phyloP scores from a whole-genome alignment of 257 asterid genomes.

The Solanum chaucha region DNA sequence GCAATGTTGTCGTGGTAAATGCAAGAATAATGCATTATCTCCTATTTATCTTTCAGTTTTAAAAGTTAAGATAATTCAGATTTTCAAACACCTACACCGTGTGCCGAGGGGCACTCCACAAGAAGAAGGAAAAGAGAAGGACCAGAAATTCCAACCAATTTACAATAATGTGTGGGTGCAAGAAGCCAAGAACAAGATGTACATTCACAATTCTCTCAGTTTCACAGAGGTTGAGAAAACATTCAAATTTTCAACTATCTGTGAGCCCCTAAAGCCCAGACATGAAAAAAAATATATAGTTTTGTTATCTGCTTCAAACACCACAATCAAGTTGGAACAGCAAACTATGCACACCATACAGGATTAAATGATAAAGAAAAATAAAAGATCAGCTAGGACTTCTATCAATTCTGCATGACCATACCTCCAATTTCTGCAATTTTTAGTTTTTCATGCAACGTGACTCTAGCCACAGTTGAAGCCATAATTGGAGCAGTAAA shows the following conservation, averaged over 20 bases:
- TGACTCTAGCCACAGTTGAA: conserved; percentile 20
- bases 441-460: conserved; percentile 28
- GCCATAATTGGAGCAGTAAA: conserved; percentile 35
- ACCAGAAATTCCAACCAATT: background rate
- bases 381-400: background rate
- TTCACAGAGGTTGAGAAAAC: background rate
- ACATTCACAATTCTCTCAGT: background rate
- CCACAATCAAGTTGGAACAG: background rate
- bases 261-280: background rate
- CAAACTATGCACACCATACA: background rate
- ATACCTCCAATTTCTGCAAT: conserved; percentile 32
- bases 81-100: background rate
- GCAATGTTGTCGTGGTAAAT: background rate
- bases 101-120: background rate
- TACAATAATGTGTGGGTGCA: background rate
- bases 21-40: background rate
- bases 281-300: background rate
- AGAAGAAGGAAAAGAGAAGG: background rate
- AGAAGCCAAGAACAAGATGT: background rate
- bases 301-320: background rate
- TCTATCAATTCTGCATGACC: background rate
- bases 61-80: background rate
- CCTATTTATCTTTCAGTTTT: background rate
- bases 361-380: background rate
- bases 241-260: background rate